Percentiles rank a stretch among this genome's conserved stretches.
Conservation (phyloP, 805 yeast genomes). For the Saccharomycopsis schoenii region DNA sequence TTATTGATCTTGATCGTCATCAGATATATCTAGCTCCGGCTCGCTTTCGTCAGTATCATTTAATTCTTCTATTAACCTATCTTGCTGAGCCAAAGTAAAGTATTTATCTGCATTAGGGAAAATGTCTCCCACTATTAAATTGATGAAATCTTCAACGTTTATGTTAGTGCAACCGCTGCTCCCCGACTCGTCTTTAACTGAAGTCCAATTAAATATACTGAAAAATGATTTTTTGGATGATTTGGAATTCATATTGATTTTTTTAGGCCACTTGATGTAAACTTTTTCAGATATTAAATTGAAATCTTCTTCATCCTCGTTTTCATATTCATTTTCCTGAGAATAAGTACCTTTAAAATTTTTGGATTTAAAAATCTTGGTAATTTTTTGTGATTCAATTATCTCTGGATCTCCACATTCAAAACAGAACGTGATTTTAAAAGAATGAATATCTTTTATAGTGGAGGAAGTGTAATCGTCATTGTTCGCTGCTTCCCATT, state of each 20-base stretch:
- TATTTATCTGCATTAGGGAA: slow-evolving; percentile 80
- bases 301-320: neutral
- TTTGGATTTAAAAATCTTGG: slow-evolving; percentile 44
- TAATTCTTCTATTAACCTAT: slow-evolving; percentile 47
- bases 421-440: slow-evolving; percentile 53
- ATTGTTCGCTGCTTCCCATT: slow-evolving; percentile 32
- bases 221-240: slow-evolving; percentile 58
- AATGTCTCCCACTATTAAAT: slow-evolving; percentile 64
- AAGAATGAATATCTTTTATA: slow-evolving; percentile 22
- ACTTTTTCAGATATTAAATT: slow-evolving; percentile 23
- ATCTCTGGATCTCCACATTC: slow-evolving; percentile 29
- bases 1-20: neutral
- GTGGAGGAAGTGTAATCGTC: slow-evolving; percentile 25
- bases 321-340: neutral
- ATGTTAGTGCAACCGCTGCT: slow-evolving; percentile 39
- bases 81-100: slow-evolving; percentile 64
- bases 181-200: slow-evolving; percentile 38
- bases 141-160: slow-evolving; percentile 58
- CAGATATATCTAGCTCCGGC: slow-evolving; percentile 32
- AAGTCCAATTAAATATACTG: slow-evolving; percentile 84
- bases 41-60: slow-evolving; percentile 45
- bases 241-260: slow-evolving; percentile 29
- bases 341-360: neutral
- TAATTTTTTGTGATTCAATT: slow-evolving; percentile 47
- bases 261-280: slow-evolving; percentile 55